These are phyloP conservation scores for Rhodotorula taiwanensis DNA, from an alignment of 768 basidiomycete species.

Conservation along the genomic window DNA sequence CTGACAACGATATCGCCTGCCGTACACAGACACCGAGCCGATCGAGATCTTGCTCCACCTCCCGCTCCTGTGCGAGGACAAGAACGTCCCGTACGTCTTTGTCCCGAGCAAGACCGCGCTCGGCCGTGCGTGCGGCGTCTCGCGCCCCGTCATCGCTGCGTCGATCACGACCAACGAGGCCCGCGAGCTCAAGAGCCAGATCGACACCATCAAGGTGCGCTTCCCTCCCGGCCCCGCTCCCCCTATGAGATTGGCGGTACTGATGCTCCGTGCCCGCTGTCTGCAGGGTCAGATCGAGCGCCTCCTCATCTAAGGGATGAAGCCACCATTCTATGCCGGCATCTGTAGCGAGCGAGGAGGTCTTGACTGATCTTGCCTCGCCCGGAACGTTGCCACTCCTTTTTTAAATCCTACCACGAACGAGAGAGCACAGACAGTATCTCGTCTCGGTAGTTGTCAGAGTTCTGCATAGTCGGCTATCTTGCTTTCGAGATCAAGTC, in stretches of 20 bases:
- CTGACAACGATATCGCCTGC: neutral
- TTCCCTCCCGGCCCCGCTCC: neutral
- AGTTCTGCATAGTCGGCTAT: too few species aligned
- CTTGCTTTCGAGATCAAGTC: too few species aligned
- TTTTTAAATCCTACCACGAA: neutral
- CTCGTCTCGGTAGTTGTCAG: too few species aligned
- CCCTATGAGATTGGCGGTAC: too few species aligned
- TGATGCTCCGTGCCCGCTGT: neutral
- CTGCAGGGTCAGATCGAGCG: conserved; percentile 47
- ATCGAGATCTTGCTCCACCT: conserved; percentile 95
- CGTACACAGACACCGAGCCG: conserved; percentile 78
- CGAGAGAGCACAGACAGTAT: too few species aligned
- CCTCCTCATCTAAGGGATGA: conserved; percentile 45
- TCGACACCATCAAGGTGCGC: conserved; percentile 66
- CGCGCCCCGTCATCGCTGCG: conserved; percentile 87
- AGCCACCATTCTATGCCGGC: too few species aligned
- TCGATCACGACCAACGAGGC: conserved; percentile 96
- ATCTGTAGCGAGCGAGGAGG: conserved; percentile 12
- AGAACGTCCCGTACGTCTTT: conserved; percentile 77
- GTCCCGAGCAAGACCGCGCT: conserved; percentile 90
- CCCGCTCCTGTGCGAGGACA: conserved; percentile 95
- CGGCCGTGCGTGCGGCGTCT: conserved; percentile 91
- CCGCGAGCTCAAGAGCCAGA: conserved; percentile 81
- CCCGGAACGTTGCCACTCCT: neutral
- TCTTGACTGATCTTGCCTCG: conserved; percentile 11